Evolutionary conservation across 2,329 filamentous ascomycete species (phyloP).

Genomic region (Aspergillus japonicus): DNA sequence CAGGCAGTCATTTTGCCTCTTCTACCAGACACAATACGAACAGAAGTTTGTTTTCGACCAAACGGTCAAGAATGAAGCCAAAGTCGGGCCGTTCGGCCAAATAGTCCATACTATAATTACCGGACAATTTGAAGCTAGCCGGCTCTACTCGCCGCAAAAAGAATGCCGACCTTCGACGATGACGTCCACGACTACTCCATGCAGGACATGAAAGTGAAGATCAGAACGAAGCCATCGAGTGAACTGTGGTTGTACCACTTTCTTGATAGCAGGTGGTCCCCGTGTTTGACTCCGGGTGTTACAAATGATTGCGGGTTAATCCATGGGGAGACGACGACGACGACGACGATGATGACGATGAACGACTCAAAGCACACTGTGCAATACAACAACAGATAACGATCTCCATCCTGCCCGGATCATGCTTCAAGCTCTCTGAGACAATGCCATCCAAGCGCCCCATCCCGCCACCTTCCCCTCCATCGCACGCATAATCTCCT

Average conservation of each 20-base stretch:
- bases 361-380: background rate
- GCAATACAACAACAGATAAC: background rate
- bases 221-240: background rate
- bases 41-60: background rate
- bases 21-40: background rate
- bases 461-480: conserved; percentile 51
- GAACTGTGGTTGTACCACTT: background rate
- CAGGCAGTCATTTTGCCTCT: background rate
- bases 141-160: background rate
- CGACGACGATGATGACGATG: background rate
- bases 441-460: conserved; percentile 51
- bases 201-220: background rate
- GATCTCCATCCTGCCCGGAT: background rate
- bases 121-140: background rate
- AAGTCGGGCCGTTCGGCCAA: background rate
- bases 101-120: background rate
- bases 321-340: background rate
- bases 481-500: conserved; percentile 46
- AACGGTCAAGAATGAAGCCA: background rate
- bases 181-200: background rate
- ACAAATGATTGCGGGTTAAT: background rate
- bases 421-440: conserved; percentile 36
- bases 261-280: background rate
- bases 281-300: background rate
- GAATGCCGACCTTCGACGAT: background rate